Conservation (phyloP, 2,329 filamentous ascomycete genomes). For the Fusarium liriodendri region DNA sequence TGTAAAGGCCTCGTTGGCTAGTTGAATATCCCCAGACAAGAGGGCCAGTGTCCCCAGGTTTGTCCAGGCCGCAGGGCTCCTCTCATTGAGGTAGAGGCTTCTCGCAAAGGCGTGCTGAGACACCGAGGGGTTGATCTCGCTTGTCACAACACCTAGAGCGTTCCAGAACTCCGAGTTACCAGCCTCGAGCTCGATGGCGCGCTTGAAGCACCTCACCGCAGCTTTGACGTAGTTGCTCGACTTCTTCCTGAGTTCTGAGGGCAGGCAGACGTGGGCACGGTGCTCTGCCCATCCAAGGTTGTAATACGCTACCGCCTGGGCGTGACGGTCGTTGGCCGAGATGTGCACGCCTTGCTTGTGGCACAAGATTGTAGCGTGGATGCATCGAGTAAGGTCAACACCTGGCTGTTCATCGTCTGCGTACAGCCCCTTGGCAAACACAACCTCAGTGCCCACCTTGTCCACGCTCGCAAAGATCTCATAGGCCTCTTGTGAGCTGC, state of each 20-base stretch:
- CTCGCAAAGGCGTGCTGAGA: slow-evolving; percentile 94
- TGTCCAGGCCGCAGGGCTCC: slow-evolving; percentile 86
- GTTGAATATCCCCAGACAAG: slow-evolving; percentile 81
- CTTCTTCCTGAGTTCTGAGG: slow-evolving; percentile 63
- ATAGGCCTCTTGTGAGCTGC: slow-evolving; percentile 65
- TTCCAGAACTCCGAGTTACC: slow-evolving; percentile 99
- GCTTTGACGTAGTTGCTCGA: slow-evolving; percentile 79
- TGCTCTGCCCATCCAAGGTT: slow-evolving; percentile 97
- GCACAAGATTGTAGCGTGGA: slow-evolving; percentile 82
- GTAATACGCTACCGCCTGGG: slow-evolving; percentile 96
- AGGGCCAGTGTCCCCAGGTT: slow-evolving; percentile 91
- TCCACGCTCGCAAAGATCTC: slow-evolving; percentile 77
- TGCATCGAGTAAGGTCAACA: slow-evolving; percentile 65
- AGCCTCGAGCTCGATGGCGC: slow-evolving; percentile 93
- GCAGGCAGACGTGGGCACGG: slow-evolving; percentile 77
- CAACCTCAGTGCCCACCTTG: slow-evolving; percentile 61
- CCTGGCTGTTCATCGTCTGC: slow-evolving; percentile 60
- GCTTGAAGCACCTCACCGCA: slow-evolving; percentile 91
- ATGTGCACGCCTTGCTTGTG: slow-evolving; percentile 87
- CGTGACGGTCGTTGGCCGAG: slow-evolving; percentile 80
- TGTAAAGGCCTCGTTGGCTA: slow-evolving; percentile 92
- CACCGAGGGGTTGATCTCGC: slow-evolving; percentile 84
- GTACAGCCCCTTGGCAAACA: slow-evolving; percentile 58
- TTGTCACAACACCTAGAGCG: slow-evolving; percentile 90
- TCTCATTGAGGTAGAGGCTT: slow-evolving; percentile 91